Conservation (phyloP, 2,329 filamentous ascomycete species). For the Ceratocystiopsis minuta region DNA sequence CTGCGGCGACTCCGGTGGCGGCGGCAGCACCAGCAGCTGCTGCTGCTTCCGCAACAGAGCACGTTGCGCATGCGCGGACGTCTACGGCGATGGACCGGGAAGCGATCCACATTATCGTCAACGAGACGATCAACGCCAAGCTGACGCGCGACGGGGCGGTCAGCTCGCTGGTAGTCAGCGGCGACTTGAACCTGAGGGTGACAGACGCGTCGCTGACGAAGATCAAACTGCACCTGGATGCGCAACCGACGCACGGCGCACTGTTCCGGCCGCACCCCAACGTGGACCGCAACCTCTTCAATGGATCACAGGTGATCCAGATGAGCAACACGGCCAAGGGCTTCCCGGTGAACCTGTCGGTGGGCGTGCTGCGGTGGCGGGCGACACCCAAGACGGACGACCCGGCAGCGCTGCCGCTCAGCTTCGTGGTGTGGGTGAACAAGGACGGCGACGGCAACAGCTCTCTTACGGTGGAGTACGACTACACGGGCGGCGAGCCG, state of each 20-base stretch:
- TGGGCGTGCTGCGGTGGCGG: conserved; percentile 87
- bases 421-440: conserved; percentile 96
- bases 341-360: conserved; percentile 87
- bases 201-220: conserved; percentile 78
- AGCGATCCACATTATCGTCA: conserved; percentile 72
- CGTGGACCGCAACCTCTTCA: conserved; percentile 80
- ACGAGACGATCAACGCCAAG: conserved; percentile 78
- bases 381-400: conserved; percentile 68
- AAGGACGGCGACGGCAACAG: conserved; percentile 64
- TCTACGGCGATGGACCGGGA: conserved; percentile 61
- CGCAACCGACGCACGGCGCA: conserved; percentile 62
- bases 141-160: conserved; percentile 75
- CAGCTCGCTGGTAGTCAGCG: conserved; percentile 75
- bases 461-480: conserved; percentile 89
- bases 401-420: conserved; percentile 67
- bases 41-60: neutral
- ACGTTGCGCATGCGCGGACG: conserved; percentile 20
- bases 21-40: conserved; percentile 12
- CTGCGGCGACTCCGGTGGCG: conserved; percentile 43
- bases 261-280: conserved; percentile 95
- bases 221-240: conserved; percentile 65
- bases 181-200: conserved; percentile 81
- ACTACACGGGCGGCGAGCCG: conserved; percentile 62
- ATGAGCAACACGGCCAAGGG: conserved; percentile 74
- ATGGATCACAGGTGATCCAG: conserved; percentile 66